These are phyloP conservation scores for Juglanconis oblonga DNA, from an alignment of 2,329 filamentous ascomycete species.

Conservation along the genomic window DNA sequence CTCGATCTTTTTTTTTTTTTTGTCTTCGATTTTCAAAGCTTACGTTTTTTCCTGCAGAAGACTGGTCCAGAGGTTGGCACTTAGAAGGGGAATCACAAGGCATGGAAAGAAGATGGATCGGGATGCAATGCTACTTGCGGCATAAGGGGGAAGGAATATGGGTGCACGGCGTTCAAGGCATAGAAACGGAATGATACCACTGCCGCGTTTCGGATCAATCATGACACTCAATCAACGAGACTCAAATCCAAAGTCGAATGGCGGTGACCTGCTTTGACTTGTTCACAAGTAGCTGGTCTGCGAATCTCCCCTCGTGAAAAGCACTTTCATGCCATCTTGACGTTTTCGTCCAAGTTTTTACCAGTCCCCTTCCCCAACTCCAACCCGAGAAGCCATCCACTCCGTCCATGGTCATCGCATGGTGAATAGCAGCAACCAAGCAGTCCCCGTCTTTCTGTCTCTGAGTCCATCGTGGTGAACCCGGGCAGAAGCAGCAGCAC, in stretches of 20 bases:
- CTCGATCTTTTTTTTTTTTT: neutral
- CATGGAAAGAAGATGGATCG: neutral
- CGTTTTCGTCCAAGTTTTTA: neutral
- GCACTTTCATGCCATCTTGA: neutral
- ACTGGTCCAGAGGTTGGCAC: too few species aligned
- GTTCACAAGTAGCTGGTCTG: neutral
- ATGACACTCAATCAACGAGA: neutral
- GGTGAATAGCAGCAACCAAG: slow-evolving; percentile 4
- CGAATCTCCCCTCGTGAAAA: slow-evolving; percentile 1
- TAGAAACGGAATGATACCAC: neutral
- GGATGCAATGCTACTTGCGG: neutral
- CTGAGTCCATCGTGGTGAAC: neutral
- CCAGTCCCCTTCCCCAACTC: slow-evolving; percentile 37
- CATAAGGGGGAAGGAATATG: neutral
- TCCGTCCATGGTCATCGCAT: neutral
- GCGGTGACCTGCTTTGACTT: neutral
- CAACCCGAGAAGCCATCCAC: slow-evolving; percentile 36
- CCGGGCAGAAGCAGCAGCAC: neutral
- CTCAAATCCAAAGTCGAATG: neutral
- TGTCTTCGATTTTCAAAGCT: neutral
- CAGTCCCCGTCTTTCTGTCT: slow-evolving; percentile 17
- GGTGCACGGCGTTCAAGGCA: neutral
- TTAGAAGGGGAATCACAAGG: neutral
- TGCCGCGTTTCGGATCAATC: neutral
- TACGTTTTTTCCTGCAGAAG: neutral